Evolutionary conservation across 306 rosid genomes (phyloP).

Genomic region (Morella rubra): DNA sequence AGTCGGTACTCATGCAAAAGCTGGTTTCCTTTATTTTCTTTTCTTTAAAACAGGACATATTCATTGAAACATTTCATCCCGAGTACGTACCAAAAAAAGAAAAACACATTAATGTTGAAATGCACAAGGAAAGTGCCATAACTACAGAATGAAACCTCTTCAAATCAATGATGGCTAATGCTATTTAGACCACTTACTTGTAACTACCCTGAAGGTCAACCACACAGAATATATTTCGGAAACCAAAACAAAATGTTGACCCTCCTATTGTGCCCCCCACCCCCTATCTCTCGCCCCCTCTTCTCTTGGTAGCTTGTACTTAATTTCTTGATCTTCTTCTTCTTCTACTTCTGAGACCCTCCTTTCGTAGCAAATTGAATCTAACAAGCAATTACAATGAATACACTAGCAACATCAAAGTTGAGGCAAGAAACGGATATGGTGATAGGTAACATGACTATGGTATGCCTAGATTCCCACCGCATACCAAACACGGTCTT

Average conservation of each 20-base stretch:
- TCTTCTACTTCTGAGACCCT: neutral
- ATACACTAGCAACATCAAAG: neutral
- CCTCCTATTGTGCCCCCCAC: slow-evolving; percentile 16
- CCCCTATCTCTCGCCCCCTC: neutral
- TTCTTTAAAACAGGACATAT: too few relatives aligned
- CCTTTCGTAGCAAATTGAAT: neutral
- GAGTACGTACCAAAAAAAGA: too few relatives aligned
- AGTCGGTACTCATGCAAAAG: too few relatives aligned
- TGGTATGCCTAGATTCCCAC: slow-evolving; percentile 45
- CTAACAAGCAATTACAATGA: neutral
- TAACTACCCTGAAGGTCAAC: slow-evolving; percentile 28
- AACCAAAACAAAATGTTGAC: slow-evolving; percentile 38
- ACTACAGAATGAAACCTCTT: too few relatives aligned
- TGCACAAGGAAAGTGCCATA: too few relatives aligned
- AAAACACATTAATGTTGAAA: too few relatives aligned
- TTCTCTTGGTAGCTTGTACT: neutral
- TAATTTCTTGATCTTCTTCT: neutral
- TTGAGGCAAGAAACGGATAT: neutral
- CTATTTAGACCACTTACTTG: neutral
- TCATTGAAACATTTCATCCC: too few relatives aligned
- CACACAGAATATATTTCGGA: slow-evolving; percentile 22
- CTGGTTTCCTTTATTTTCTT: too few relatives aligned
- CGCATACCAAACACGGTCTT: neutral
- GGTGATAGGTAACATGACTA: slow-evolving; percentile 22
- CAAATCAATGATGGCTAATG: neutral